Base-by-base conservation (phyloP, 1,284 basidiomycete genomes). In the Boletus mariae region DNA sequence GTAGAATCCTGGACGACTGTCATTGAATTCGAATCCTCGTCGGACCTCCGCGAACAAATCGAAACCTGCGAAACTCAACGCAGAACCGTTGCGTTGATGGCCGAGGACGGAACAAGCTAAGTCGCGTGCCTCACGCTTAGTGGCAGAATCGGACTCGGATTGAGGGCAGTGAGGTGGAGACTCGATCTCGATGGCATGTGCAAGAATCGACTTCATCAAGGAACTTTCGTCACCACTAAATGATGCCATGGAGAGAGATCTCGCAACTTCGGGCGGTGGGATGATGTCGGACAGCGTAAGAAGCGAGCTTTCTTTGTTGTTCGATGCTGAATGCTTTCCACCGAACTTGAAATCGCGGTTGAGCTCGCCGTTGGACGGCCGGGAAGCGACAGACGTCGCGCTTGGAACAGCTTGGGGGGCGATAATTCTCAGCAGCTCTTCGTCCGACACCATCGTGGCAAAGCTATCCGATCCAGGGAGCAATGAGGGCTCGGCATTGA, bases 321-420 rank as follows among this genome's bases (percentile, higher is more conserved):
- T 42, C 47, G 63, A 12, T 12, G 57, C 45, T 11, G 72, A 70
- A 2, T 75, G 74, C 42, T 73, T 71, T 28, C 85, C 85, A 29
- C 88, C 87, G 57, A 90, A 90, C 63, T 76, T 85, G 78, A 90
- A 90, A 35, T 81, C 75, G 12, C 71, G 76, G 59, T 89, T 83
- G 42, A 90, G 76, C 55, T 83, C 73, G 1, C 86, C 87, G 50
- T 84, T 74, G 0, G 84, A 85, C 3, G 77, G 75, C 37, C 71
- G 76, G 10, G 78, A 79, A n/a, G 68, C 64, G 43, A 76, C 67
- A 1, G 77, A 68, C 51, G 69, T 59, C 50, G 71, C 43, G 54
- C 69, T 53, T 55, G 63, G 62, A 58, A 68, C 28, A 52, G 61
- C 55, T n/a, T 55, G 52, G 23, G 65, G 60, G 5, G 55, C 57